Conservation (phyloP, 2,329 filamentous ascomycete species). For the Penicillium frequentans region DNA sequence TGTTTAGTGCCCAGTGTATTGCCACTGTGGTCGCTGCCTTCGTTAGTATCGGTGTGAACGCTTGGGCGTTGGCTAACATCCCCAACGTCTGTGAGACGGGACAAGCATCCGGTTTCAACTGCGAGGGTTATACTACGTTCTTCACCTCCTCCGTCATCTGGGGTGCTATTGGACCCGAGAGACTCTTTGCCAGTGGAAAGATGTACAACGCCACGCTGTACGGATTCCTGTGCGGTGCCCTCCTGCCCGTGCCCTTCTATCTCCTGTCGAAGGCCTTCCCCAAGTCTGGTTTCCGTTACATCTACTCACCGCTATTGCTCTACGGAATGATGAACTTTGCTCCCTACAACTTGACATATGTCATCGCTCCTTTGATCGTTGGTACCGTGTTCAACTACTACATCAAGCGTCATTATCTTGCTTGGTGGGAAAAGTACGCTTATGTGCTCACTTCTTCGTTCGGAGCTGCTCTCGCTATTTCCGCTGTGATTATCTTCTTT, state of each 20-base stretch:
- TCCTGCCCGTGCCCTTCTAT: constrained; percentile 48
- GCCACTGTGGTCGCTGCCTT: constrained; percentile 46
- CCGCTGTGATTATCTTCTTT: constrained; percentile 57
- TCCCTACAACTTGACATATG: constrained; percentile 50
- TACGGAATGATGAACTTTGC: constrained; percentile 11
- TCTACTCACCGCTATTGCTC: constrained; percentile 48
- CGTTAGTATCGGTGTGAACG: constrained; percentile 50
- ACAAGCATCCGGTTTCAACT: constrained; percentile 45
- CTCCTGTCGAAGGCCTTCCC: constrained; percentile 46
- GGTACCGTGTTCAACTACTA: constrained; percentile 53
- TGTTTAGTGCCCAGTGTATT: constrained; percentile 14
- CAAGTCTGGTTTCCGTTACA: constrained; percentile 22
- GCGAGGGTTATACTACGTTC: constrained; percentile 56
- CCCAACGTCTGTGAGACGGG: constrained; percentile 50
- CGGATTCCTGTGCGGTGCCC: constrained; percentile 53
- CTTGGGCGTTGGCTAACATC: constrained; percentile 51
- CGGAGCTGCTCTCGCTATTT: constrained; percentile 52
- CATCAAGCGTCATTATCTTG: constrained; percentile 46
- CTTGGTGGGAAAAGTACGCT: constrained; percentile 57
- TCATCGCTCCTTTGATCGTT: constrained; percentile 50
- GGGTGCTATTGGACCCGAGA: constrained; percentile 55
- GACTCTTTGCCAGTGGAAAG: constrained; percentile 52
- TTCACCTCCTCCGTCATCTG: constrained; percentile 59
- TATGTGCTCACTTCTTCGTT: constrained; percentile 56
- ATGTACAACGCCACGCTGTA: constrained; percentile 51